phyloP scores from a whole-genome alignment of 305 asterid genomes.

The Solanum hybrid region DNA sequence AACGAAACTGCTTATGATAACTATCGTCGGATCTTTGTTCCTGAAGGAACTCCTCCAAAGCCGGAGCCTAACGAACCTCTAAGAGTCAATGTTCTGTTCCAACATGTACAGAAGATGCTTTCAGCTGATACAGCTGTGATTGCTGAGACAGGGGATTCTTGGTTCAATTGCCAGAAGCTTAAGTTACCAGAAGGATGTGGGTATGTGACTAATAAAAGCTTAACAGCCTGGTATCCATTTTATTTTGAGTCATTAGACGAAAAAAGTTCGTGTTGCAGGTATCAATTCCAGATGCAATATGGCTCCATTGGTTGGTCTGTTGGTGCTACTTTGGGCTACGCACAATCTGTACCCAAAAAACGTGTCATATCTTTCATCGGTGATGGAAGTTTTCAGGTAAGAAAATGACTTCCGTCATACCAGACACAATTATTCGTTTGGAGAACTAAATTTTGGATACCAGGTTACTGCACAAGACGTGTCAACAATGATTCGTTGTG shows the following conservation, averaged over 20 bases:
- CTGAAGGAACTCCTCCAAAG: conserved; percentile 33
- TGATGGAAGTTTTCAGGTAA: conserved; percentile 66
- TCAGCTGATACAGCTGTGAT: conserved; percentile 34
- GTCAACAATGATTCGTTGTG: conserved; percentile 25
- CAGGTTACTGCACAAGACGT: conserved; percentile 34
- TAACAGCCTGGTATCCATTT: neutral
- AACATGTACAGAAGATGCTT: conserved; percentile 44
- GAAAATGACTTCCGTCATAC: neutral
- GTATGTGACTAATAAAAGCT: conserved; percentile 17
- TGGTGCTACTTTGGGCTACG: conserved; percentile 60
- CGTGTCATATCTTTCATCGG: conserved; percentile 52
- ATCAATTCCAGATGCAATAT: conserved; percentile 60
- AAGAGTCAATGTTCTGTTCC: conserved; percentile 46
- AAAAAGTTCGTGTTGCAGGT: conserved; percentile 30
- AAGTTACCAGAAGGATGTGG: conserved; percentile 55
- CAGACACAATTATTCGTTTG: neutral
- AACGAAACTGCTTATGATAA: conserved; percentile 44
- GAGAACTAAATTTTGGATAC: neutral
- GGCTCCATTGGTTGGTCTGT: conserved; percentile 56
- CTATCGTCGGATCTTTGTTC: conserved; percentile 38
- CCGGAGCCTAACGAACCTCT: conserved; percentile 30
- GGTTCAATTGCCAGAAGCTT: conserved; percentile 69
- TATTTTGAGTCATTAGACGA: conserved; percentile 10
- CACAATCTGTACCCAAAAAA: conserved; percentile 39
- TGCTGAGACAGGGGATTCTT: conserved; percentile 65